Evolutionary conservation across 164 flowering plant species (phyloP), one percentile per base, ranked within the genome.

Genomic region (Tetrastigma voinierianum): DNA sequence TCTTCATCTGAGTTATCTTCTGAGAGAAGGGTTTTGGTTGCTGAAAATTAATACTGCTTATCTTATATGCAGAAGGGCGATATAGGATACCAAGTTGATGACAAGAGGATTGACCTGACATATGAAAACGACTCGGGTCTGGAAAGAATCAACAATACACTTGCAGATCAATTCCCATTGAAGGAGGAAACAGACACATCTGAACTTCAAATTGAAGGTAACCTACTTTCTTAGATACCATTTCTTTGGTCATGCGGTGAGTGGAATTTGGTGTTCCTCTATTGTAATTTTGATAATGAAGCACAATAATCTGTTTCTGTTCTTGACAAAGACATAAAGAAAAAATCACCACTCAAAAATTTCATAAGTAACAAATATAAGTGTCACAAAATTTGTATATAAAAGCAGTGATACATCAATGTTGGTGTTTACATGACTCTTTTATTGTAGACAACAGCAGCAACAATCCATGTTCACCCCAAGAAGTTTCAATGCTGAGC

Each of bases 121-220:
- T 16, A 47, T 25, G 62, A 70, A 55, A 53, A 55, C 65, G 55
- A 72, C 20, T 54, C 58, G 25, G 4, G 40, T 57, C 40, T 51
- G 1, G 19, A 53, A 11, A 48, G 45, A 32, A 53, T 70, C 1
- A 51, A 44, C 58, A 58, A 17, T 32, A 23, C 47, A 25, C 40
- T 55, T 53, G 65, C 47, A 15, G 76, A 71, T 44, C 72, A 77
- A 69, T 61, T 43, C 47, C 44, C 45, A 15, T 13, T 47, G 10
- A 59, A 67, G 59, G 61, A 76, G 61, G 69, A 56, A 19, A 44
- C 57, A 46, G 70, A 75, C 57, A 65, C 54, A 4, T 16, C 66
- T 46, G 67, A 76, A 53, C 10, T 64, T 61, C 65, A 64, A 6
- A 68, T 47, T 57, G 64, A 57, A 80, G 88, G 91, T 87, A 74